Conservation (phyloP, 345 rosid species). For the Hirschfeldia incana region DNA sequence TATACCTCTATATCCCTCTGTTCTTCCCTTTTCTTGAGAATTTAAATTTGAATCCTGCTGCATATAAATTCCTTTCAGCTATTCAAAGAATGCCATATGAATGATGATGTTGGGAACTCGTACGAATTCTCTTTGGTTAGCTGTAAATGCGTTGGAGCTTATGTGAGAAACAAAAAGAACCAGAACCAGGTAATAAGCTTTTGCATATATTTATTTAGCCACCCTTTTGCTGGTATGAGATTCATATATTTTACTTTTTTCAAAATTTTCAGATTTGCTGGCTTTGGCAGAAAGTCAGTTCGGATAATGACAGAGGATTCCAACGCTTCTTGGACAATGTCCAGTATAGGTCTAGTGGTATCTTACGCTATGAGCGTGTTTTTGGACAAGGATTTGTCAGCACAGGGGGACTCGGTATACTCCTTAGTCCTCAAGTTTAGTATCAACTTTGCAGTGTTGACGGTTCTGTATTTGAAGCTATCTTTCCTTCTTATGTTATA, state of each 20-base stretch:
- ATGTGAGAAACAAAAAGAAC: constrained; percentile 88
- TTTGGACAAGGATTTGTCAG: constrained; percentile 95
- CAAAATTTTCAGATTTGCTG: constrained; percentile 82
- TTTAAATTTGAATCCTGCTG: not conserved
- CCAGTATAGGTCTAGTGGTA: constrained; percentile 83
- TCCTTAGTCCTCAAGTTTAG: not conserved
- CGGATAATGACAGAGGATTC: constrained; percentile 83
- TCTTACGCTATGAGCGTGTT: constrained; percentile 87
- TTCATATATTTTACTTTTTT: constrained; percentile 10
- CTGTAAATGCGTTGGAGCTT: constrained; percentile 96
- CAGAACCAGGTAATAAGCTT: constrained; percentile 77
- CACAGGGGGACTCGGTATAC: constrained; percentile 92
- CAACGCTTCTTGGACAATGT: constrained; percentile 93
- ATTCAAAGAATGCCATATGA: constrained; percentile 69
- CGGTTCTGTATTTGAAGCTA: not conserved
- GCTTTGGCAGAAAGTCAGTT: constrained; percentile 80
- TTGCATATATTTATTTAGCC: not conserved
- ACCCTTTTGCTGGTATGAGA: constrained; percentile 12
- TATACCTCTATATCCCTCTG: not conserved
- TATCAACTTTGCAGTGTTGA: not conserved
- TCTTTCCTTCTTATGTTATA: not conserved
- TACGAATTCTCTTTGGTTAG: constrained; percentile 80
- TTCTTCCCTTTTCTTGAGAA: constrained; percentile 5
- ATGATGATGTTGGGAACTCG: constrained; percentile 60
- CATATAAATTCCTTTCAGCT: constrained; percentile 48